phyloP scores from a whole-genome alignment of 148 eudicot species.

The Rhododendron kiyosumense region DNA sequence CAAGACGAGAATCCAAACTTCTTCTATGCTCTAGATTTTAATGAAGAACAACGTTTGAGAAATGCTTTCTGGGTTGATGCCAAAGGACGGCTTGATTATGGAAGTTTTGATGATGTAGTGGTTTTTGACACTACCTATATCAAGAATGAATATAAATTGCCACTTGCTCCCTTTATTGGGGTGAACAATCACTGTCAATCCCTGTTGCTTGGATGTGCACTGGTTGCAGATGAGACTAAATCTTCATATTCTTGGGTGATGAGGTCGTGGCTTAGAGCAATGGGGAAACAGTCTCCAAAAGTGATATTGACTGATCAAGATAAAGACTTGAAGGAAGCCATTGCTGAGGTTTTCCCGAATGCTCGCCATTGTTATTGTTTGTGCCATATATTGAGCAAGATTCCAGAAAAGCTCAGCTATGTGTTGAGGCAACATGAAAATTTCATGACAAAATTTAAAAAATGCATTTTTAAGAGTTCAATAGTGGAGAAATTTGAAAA shows the following conservation, averaged over 20 bases:
- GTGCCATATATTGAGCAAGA: background rate
- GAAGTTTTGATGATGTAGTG: background rate
- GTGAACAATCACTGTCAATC: background rate
- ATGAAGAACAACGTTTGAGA: background rate
- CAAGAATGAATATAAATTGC: background rate
- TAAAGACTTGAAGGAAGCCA: background rate
- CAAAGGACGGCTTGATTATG: background rate
- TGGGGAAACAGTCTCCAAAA: background rate
- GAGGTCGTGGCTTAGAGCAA: background rate
- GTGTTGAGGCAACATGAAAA: background rate
- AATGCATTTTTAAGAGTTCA: background rate
- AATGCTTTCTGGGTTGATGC: background rate
- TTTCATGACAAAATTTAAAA: background rate
- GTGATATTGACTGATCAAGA: background rate
- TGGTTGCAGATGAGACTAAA: slow-evolving; percentile 2
- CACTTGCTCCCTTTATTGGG: background rate
- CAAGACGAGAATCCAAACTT: background rate
- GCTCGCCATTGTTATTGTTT: background rate
- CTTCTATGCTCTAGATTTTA: background rate
- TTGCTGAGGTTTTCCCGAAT: background rate
- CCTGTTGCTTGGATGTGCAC: background rate
- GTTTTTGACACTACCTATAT: background rate
- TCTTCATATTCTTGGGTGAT: slow-evolving; percentile 1
- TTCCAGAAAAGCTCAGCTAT: background rate
- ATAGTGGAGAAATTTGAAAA: background rate